Base-by-base conservation (phyloP, 345 rosid species). In the Eucalyptus cloeziana region DNA sequence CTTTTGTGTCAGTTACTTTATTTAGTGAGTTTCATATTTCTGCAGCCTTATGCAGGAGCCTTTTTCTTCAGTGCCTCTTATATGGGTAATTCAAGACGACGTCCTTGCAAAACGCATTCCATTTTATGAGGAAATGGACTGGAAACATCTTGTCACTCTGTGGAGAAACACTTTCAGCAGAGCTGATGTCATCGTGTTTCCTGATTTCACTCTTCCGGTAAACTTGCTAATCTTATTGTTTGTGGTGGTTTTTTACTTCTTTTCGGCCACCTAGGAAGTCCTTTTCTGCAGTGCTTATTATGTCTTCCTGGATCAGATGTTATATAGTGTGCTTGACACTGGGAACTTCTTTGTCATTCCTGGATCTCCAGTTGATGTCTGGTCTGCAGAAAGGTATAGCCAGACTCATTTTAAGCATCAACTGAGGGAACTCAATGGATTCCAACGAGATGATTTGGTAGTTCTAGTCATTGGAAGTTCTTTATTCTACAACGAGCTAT, bases 11-110 rank as follows among this genome's bases (percentile, higher is more conserved):
- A 87, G 86, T 91, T 91, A 88, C 93, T 92, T 87, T 91, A 93
- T 88, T 93, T 90, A 93, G 93, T 93, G 94, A 94, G 91, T 92
- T 92, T 88, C 90, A 93, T 94, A 93, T 95, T 87, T 93, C 90
- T 97, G 97, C 99, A 97, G 99, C 97, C 98, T 98, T 89, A 96
- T 94, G 99, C 98, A 95, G 96, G 99, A 96, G 95, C 99, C 99
- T 88, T 97, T 98, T 94, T 94, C 90, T 94, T 95, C 96, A 44
- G 91, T 97, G 91, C 98, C 99, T 81, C 94, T 97, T 91, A 90
- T 98, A 93, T 98, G 99, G 99, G 94, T 96, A 90, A 91, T 98
- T 91, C 99, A 96, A 91, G 99, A 98, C 90, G 98, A 95, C 91
- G 88, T 92, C 71, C 99, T 97, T 90, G 98, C 98, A 89, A 94